Base-by-base conservation (phyloP, 768 basidiomycete species). In the Erythrobasidium yunnanense region DNA sequence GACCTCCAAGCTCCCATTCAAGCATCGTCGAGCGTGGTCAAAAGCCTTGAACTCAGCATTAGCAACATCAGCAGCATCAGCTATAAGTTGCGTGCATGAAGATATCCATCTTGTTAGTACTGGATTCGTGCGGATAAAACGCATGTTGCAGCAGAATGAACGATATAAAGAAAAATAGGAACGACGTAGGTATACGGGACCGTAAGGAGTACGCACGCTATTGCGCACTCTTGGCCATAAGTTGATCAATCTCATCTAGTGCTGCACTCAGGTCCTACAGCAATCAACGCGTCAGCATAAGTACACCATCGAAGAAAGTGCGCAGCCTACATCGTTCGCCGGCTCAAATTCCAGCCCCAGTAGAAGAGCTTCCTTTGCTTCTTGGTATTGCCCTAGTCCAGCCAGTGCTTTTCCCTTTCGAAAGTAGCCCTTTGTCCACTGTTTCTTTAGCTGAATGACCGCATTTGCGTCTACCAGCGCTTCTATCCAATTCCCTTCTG, bases 381-480 rank as follows among this genome's bases (percentile, higher is more conserved):
- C 91, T 46, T 84, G 77, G 62, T 83, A 76, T 49, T 80, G 77
- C 2, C 80, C 81, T 54, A 99, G 79, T 22, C 82, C 89, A 1
- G 87, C 78, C 46, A 99, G 78, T 0, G 93, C 90, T 74, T 89
- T 90, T 1, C 89, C 87, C 74, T 87, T 91, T 66, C 95, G 81
- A 80, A 95, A 95, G 76, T 96, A 88, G 0, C 91, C 95, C 74
- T 97, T 99, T 72, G 87, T 83, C 92, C 93, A 97, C 49, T 84
- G 84, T 63, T 85, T 80, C 73, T 90, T 87, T 55, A 95, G 78
- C 69, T 82, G 77, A 45, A 95, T 85, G 73, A 96, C 90, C 1
- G 85, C 84, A 65, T 97, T 91, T 0, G 95, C 91, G 73, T 99
- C 95, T 27, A 84, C 84, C 6, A 92, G 78, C 2, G 90, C 86